Percentiles rank a stretch among this genome's conserved stretches.
Evolutionary conservation across 176 grass and related monocot species (phyloP).

Genomic region (Phyllostachys edulis): DNA sequence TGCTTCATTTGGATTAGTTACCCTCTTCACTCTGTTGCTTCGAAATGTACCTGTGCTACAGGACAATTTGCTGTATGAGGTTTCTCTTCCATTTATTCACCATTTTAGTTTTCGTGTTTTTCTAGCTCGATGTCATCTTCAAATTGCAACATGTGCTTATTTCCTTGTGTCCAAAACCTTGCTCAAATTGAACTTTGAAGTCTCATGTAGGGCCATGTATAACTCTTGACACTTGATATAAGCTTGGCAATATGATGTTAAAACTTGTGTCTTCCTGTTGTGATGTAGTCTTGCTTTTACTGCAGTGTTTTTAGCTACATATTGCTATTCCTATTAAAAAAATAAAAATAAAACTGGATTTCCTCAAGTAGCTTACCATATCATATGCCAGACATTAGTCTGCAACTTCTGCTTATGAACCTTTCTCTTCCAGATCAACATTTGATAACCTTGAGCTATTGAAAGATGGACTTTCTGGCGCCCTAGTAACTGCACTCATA

Average conservation of each 20-base stretch:
- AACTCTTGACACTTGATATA: neutral
- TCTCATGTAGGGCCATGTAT: neutral
- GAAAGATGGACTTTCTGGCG: slow-evolving; percentile 81
- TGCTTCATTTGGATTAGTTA: slow-evolving; percentile 81
- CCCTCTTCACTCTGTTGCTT: slow-evolving; percentile 82
- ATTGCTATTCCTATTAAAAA: neutral
- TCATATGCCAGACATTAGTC: neutral
- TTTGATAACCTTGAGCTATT: slow-evolving; percentile 90
- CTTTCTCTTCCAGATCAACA: slow-evolving; percentile 65
- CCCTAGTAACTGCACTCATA: slow-evolving; percentile 73
- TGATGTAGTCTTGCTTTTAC: neutral
- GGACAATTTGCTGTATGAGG: slow-evolving; percentile 94
- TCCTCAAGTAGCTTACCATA: neutral
- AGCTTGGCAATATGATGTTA: neutral
- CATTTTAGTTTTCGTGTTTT: neutral
- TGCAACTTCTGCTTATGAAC: slow-evolving; percentile 26
- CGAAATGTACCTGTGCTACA: slow-evolving; percentile 93
- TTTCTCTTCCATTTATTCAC: slow-evolving; percentile 63
- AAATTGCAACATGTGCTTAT: neutral
- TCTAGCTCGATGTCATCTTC: neutral
- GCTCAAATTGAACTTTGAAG: neutral
- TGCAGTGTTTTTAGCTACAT: neutral
- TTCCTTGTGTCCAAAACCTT: neutral
- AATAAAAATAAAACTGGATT: neutral
- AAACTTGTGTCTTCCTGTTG: neutral